Evolutionary conservation across 805 yeast species (phyloP), one percentile per base, ranked within the genome.

Genomic region (Candida awuae): DNA sequence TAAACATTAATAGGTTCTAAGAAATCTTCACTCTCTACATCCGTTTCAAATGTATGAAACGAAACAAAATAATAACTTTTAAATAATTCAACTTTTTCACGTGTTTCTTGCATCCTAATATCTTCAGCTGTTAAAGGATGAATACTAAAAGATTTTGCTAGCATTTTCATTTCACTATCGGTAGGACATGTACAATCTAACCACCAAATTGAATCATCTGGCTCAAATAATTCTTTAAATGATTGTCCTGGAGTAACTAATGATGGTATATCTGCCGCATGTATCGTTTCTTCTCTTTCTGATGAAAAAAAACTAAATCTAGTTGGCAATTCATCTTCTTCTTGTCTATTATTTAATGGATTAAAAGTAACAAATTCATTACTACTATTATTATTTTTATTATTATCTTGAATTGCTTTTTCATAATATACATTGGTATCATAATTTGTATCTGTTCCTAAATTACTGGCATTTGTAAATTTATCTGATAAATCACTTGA

Each of bases 41-140:
- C 95, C 18, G 82, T 79, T 56, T 87, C 97, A 62, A 92, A 92
- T 4, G 97, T 84, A 60, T 92, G 96, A 75, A 92, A 92, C 71
- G 95, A 84, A 30, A 92, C 95, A 66, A 92, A 87, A 62, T 92
- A 90, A 62, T 90, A 90, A 49, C 76, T 75, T 51, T 78, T 76
- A 71, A 90, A 90, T 45, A 90, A 67, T 63, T 90, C 98, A 22
- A 90, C 97, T 62, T 90, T 90, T 66, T 90, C 98, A 63, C 98
- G 87, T 18, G 95, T 77, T 65, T 90, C 98, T 64, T 88, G 95
- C 76, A 86, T 84, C 41, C 95, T 69, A 48, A 90, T 88, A 77
- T 90, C 98, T 65, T 90, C 98, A 1, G 96, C 87, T 0, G 98
- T 90, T 68, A 90, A 77, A 22, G 98, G 98, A 67, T 90, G 98